Conservation (phyloP, 2,329 filamentous ascomycete species). For the Colletotrichum musicola region DNA sequence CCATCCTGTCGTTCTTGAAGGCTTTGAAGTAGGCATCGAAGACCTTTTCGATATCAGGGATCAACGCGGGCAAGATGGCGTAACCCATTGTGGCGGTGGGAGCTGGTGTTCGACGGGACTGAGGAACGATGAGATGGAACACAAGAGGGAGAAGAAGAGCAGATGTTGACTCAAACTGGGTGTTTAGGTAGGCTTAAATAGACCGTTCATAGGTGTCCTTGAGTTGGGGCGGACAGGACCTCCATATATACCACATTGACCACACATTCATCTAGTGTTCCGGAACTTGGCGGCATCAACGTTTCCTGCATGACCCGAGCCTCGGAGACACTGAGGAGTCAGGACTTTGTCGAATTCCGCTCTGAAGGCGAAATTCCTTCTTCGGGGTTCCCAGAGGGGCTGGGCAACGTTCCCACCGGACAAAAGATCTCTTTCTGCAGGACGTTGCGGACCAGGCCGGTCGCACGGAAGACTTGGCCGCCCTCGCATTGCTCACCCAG, state of each 20-base stretch:
- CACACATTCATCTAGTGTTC: not conserved
- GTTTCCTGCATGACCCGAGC: not conserved
- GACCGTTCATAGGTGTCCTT: not conserved
- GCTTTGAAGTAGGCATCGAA: constrained; percentile 62
- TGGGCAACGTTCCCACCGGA: not conserved
- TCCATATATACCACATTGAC: constrained; percentile 5
- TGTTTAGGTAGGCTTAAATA: not conserved
- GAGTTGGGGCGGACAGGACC: not conserved
- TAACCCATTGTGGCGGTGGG: constrained; percentile 49
- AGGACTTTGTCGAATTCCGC: not conserved
- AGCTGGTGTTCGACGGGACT: not conserved
- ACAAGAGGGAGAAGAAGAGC: not conserved
- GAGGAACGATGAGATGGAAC: not conserved
- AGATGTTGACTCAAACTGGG: not conserved
- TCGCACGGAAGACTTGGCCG: not conserved
- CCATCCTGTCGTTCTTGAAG: constrained; percentile 55
- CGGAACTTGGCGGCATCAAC: not conserved
- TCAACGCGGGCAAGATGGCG: constrained; percentile 58
- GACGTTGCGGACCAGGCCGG: not conserved
- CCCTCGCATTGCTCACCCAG: not conserved
- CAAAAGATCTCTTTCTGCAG: not conserved
- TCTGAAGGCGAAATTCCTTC: too few species aligned
- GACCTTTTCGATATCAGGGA: constrained; percentile 59
- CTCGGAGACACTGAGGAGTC: not conserved
- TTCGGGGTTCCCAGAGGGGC: not conserved